Evolutionary conservation across 148 eudicot species (phyloP).

Genomic region (Persicaria tinctoria): DNA sequence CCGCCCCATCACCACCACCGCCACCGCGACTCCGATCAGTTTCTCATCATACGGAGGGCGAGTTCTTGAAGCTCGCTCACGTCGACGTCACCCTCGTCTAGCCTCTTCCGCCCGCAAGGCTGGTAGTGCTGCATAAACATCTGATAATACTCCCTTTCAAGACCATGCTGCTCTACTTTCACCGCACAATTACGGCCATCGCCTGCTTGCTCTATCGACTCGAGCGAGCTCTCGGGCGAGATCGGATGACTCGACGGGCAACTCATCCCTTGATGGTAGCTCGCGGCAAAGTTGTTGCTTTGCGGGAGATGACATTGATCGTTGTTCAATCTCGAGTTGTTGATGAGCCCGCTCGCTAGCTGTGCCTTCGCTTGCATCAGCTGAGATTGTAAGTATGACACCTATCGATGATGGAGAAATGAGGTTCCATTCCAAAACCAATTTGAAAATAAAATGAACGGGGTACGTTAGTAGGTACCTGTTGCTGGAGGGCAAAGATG

Average conservation of each 20-base stretch:
- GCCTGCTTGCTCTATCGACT: constrained; percentile 28
- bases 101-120: constrained; percentile 20
- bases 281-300: not conserved
- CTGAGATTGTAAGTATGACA: constrained; percentile 78
- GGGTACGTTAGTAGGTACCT: constrained; percentile 27
- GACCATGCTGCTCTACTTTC: constrained; percentile 19
- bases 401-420: constrained; percentile 27
- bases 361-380: constrained; percentile 72
- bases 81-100: constrained; percentile 16
- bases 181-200: constrained; percentile 17
- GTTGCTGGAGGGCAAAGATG: constrained; percentile 83
- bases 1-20: too few species aligned
- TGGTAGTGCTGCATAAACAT: not conserved
- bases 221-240: constrained; percentile 58
- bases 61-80: constrained; percentile 41
- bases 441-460: not conserved
- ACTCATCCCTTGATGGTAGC: not conserved
- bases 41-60: constrained; percentile 37
- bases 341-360: constrained; percentile 22
- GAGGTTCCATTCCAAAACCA: not conserved
- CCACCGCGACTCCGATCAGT: constrained; percentile 2
- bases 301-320: not conserved
- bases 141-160: not conserved
- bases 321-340: not conserved
- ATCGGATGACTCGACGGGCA: constrained; percentile 12